These are phyloP conservation scores for Manihot esculenta DNA, from an alignment of 441 rosid species.

Conservation along the genomic window DNA sequence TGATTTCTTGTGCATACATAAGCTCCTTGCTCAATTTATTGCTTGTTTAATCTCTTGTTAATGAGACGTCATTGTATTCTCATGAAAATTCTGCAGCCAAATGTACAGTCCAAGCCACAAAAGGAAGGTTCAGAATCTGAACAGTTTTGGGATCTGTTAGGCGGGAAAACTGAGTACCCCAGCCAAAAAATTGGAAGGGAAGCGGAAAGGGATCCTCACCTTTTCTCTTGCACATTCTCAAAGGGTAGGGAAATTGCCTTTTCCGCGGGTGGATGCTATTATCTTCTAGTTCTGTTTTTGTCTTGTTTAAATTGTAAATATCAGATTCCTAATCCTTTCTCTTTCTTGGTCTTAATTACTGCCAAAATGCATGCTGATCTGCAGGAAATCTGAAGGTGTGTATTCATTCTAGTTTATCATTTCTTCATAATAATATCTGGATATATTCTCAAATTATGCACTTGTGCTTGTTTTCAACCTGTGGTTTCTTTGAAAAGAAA, in stretches of 20 bases:
- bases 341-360: constrained; percentile 29
- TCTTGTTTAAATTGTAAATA: constrained; percentile 5
- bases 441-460: constrained; percentile 11
- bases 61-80: constrained; percentile 13
- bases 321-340: constrained; percentile 19
- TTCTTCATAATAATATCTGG: constrained; percentile 6
- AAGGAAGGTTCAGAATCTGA: constrained; percentile 96
- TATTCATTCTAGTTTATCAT: constrained; percentile 10
- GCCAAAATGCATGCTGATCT: constrained; percentile 29
- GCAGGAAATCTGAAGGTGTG: constrained; percentile 82
- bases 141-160: constrained; percentile 87
- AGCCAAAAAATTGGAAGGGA: constrained; percentile 70
- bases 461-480: constrained; percentile 1
- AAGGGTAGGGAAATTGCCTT: constrained; percentile 45
- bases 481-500: neutral
- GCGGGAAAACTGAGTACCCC: constrained; percentile 84
- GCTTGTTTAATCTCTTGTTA: neutral
- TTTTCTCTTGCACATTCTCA: constrained; percentile 74
- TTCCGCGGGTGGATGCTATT: constrained; percentile 6
- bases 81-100: constrained; percentile 59
- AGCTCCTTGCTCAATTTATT: neutral
- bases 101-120: constrained; percentile 70
- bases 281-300: constrained; percentile 10
- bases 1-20: neutral
- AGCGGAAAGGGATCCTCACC: constrained; percentile 89